phyloP scores from a whole-genome alignment of 805 yeast genomes.

The Brettanomyces anomalus region DNA sequence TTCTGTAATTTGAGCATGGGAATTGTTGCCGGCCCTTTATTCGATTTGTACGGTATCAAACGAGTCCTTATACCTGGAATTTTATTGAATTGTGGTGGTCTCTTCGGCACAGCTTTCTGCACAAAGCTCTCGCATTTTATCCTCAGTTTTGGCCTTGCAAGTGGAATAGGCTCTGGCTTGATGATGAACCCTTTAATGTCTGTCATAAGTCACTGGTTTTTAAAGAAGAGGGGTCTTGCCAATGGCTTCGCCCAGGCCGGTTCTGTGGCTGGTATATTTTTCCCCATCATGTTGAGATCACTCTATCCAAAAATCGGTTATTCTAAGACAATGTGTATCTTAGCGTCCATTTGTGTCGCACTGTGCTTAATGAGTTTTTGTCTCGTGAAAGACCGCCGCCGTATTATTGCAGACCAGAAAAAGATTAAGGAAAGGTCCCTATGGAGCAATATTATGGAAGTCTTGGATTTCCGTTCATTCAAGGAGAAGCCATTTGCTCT shows the following conservation, averaged over 20 bases:
- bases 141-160: slow-evolving; percentile 45
- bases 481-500: slow-evolving; percentile 29
- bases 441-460: slow-evolving; percentile 15
- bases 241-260: slow-evolving; percentile 43
- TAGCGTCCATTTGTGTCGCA: slow-evolving; percentile 38
- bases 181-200: slow-evolving; percentile 55
- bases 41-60: slow-evolving; percentile 53
- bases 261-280: slow-evolving; percentile 41
- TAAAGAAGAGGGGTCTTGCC: slow-evolving; percentile 48
- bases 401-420: slow-evolving; percentile 17
- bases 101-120: slow-evolving; percentile 35
- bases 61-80: slow-evolving; percentile 40
- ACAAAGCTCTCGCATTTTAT: slow-evolving; percentile 51
- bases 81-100: slow-evolving; percentile 25
- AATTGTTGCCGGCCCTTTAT: slow-evolving; percentile 35
- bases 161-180: slow-evolving; percentile 54
- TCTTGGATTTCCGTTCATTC: slow-evolving; percentile 31
- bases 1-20: slow-evolving; percentile 40
- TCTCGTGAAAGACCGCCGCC: slow-evolving; percentile 35
- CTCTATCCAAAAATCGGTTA: slow-evolving; percentile 43
- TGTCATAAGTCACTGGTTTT: slow-evolving; percentile 61
- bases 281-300: slow-evolving; percentile 44
- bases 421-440: slow-evolving; percentile 9
- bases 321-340: slow-evolving; percentile 43
- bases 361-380: slow-evolving; percentile 28